Conservation (phyloP, 2,329 filamentous ascomycete genomes). For the Ascocoryne sarcoides region DNA sequence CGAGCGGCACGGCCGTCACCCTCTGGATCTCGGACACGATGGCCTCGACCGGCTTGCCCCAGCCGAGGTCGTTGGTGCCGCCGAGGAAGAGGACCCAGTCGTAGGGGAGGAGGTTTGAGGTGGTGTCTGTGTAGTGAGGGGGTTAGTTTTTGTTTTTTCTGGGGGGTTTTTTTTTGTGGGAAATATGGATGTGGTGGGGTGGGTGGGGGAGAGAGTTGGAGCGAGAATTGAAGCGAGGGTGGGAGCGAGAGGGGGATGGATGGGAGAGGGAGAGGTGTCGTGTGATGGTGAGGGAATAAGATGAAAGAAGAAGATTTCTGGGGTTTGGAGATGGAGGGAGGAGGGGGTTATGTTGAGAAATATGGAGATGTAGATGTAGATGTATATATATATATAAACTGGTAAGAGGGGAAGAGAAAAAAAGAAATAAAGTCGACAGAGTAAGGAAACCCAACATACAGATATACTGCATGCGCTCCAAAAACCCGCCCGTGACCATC, state of each 20-base stretch:
- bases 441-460: constrained; percentile 7
- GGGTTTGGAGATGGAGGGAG: neutral
- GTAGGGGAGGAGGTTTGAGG: constrained; percentile 7
- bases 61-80: constrained; percentile 56
- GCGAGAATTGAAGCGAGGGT: neutral
- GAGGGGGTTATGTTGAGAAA: neutral
- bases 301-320: neutral
- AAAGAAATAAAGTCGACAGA: neutral
- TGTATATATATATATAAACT: too few relatives aligned
- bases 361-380: neutral
- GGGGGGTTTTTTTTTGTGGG: neutral
- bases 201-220: neutral
- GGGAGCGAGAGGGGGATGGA: too few relatives aligned
- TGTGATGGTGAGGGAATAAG: too few relatives aligned
- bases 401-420: too few relatives aligned
- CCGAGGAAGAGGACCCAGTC: constrained; percentile 57
- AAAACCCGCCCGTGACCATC: constrained; percentile 11
- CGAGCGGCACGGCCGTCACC: constrained; percentile 40
- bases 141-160: neutral
- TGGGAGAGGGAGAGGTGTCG: too few relatives aligned
- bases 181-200: neutral
- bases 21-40: constrained; percentile 41
- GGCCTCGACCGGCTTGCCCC: constrained; percentile 27
- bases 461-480: constrained; percentile 10
- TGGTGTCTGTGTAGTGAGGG: neutral